Percentiles rank a stretch among this genome's conserved stretches.
These are phyloP conservation scores for Penicillium odoratum DNA, from an alignment of 495 filamentous ascomycete genomes.

Conservation along the genomic window DNA sequence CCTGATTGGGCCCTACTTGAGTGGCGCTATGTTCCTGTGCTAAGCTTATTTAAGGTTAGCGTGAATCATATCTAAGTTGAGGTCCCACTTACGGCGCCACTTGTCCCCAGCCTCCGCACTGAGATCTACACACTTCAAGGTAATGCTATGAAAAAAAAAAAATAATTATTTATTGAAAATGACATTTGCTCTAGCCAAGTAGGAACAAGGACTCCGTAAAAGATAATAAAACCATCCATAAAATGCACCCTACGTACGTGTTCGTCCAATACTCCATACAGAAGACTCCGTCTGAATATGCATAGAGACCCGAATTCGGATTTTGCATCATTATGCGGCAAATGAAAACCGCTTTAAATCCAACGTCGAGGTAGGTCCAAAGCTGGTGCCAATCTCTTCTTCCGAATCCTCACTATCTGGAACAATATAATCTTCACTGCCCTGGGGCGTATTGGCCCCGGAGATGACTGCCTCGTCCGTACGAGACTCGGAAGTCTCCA, in stretches of 20 bases:
- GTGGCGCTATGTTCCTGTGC: not conserved
- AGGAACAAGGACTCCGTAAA: not conserved
- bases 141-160: not conserved
- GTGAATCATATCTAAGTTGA: conserved; percentile 13
- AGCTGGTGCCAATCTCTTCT: conserved; percentile 40
- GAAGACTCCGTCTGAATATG: conserved; percentile 13
- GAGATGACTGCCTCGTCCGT: conserved; percentile 8
- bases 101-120: conserved; percentile 26
- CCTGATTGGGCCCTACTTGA: conserved; percentile 2
- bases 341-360: conserved; percentile 59
- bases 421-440: conserved; percentile 76
- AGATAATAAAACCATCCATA: conserved; percentile 1
- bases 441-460: conserved; percentile 33
- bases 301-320: not conserved
- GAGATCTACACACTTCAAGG: not conserved
- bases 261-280: conserved; percentile 20
- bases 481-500: conserved; percentile 11
- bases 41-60: conserved; percentile 23
- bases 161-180: not conserved
- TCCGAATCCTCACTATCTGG: conserved; percentile 69
- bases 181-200: conserved; percentile 3
- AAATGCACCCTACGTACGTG: conserved; percentile 15
- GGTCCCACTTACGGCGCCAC: conserved; percentile 18
- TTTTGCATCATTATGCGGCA: conserved; percentile 25
- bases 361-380: conserved; percentile 26